A percentile compares a stretch with the other conserved stretches of the same genome.
Conservation (phyloP, 176 grass and related monocot genomes). For the Typha latifolia region DNA sequence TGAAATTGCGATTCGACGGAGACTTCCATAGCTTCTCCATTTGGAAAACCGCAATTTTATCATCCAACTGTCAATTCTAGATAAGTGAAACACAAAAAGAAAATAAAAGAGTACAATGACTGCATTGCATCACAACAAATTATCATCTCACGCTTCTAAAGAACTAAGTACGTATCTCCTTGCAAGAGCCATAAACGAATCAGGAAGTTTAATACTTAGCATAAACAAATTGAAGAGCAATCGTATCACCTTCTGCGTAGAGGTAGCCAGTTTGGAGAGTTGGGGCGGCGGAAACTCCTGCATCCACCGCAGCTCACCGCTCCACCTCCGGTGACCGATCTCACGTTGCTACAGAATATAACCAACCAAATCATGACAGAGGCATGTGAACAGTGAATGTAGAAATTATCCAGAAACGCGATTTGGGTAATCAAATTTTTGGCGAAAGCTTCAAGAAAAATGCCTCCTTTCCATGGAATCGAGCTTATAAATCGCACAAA, state of each 20-base stretch:
- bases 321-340: neutral
- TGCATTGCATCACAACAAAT: conserved; percentile 22
- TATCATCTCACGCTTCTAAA: conserved; percentile 2
- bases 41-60: conserved; percentile 11
- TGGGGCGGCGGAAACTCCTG: conserved; percentile 68
- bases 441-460: neutral
- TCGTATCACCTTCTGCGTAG: conserved; percentile 38
- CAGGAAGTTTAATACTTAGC: neutral
- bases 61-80: conserved; percentile 71
- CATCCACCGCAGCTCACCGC: conserved; percentile 61
- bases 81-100: conserved; percentile 21
- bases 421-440: neutral
- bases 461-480: neutral
- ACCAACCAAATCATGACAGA: neutral
- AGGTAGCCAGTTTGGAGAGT: conserved; percentile 35
- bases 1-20: conserved; percentile 40
- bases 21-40: conserved; percentile 53
- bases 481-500: neutral
- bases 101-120: conserved; percentile 9
- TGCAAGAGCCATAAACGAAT: too few species aligned
- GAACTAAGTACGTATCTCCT: neutral
- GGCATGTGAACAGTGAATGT: too few species aligned
- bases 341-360: neutral
- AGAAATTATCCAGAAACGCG: neutral
- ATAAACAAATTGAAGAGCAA: neutral